These are phyloP conservation scores for Rhododendron williamsianum DNA, from an alignment of 148 eudicot species.

Conservation along the genomic window DNA sequence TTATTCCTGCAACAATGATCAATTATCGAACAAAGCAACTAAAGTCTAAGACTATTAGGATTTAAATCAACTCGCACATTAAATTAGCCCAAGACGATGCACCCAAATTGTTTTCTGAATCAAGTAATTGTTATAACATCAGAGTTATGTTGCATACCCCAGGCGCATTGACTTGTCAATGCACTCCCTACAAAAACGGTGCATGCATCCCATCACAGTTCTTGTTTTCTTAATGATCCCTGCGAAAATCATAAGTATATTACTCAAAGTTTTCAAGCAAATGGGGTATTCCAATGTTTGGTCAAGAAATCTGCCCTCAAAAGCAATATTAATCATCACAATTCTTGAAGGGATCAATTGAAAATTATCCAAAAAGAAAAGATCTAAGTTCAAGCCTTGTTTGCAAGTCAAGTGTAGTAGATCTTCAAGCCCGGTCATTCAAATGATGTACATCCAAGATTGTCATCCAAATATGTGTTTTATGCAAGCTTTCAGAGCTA, in stretches of 20 bases:
- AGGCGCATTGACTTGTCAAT: constrained; percentile 99
- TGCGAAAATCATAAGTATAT: constrained; percentile 23
- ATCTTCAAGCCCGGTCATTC: background rate
- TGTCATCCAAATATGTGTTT: background rate
- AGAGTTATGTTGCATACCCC: constrained; percentile 47
- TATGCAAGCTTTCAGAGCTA: background rate
- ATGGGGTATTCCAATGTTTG: background rate
- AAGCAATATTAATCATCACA: background rate
- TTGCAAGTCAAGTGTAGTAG: background rate
- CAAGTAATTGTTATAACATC: constrained; percentile 9
- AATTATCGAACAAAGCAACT: background rate
- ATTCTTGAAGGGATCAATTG: background rate
- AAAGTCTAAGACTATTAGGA: background rate
- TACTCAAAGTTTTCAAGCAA: background rate
- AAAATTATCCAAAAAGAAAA: background rate
- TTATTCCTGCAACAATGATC: constrained; percentile 31
- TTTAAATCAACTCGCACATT: background rate
- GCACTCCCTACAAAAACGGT: constrained; percentile 98
- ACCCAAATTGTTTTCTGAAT: background rate
- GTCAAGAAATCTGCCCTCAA: background rate
- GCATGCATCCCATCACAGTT: constrained; percentile 97
- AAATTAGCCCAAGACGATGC: background rate
- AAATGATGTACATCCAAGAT: background rate
- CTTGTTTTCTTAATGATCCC: constrained; percentile 94
- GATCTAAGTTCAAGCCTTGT: background rate